A percentile compares a stretch with the other conserved stretches of the same genome.
These are phyloP conservation scores for Hypomyces perniciosus DNA, from an alignment of 2,329 filamentous ascomycete genomes.

Conservation along the genomic window DNA sequence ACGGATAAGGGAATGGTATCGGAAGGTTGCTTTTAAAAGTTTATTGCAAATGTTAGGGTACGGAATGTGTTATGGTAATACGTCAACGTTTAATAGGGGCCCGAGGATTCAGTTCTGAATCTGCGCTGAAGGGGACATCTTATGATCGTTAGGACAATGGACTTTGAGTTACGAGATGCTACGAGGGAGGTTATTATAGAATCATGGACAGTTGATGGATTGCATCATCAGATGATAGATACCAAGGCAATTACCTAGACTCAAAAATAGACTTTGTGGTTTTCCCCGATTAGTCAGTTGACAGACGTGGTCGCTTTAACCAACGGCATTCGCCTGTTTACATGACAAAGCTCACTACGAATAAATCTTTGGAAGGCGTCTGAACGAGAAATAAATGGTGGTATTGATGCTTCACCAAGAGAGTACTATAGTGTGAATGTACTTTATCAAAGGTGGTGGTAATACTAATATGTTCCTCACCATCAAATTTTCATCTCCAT, in stretches of 20 bases:
- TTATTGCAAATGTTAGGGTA: conserved; percentile 14
- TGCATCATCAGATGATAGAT: too few species aligned
- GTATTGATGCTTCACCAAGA: neutral
- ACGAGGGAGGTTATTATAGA: too few species aligned
- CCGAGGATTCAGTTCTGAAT: too few species aligned
- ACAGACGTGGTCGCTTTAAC: too few species aligned
- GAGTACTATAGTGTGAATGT: neutral
- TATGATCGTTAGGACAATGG: neutral
- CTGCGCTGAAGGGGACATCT: neutral
- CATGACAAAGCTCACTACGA: too few species aligned
- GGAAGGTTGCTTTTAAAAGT: conserved; percentile 6
- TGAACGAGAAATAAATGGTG: too few species aligned
- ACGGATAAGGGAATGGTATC: neutral
- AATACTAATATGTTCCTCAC: conserved; percentile 60
- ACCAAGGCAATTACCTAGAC: too few species aligned
- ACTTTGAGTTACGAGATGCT: too few species aligned
- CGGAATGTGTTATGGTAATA: conserved; percentile 22
- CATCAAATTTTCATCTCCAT: conserved; percentile 79
- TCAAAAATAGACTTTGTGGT: too few species aligned
- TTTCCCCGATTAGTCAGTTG: too few species aligned
- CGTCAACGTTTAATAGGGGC: conserved; percentile 7
- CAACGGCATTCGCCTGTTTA: too few species aligned
- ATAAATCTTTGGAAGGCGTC: neutral
- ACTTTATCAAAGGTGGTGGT: neutral
- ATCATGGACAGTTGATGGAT: too few species aligned